phyloP scores from a whole-genome alignment of 352 stramenopile genomes.

The Pythium chondricola region DNA sequence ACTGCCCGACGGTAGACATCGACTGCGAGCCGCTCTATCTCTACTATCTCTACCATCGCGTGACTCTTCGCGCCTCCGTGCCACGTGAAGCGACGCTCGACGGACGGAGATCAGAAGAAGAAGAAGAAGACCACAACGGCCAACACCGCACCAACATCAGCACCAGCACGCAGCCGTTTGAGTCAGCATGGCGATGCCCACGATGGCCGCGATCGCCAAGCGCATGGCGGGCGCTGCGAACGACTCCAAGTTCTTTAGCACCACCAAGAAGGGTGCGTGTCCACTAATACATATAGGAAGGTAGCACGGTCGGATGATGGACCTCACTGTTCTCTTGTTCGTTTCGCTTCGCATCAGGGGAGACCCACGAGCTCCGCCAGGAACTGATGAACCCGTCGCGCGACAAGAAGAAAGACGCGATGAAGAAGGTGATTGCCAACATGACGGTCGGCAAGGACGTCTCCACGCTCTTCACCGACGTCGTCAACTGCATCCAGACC shows the following conservation, averaged over 20 bases:
- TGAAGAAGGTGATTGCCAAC: slow-evolving; percentile 99
- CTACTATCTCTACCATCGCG: too few relatives aligned
- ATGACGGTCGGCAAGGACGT: slow-evolving; percentile 99
- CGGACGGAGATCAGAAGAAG: too few relatives aligned
- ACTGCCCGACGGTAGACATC: too few relatives aligned
- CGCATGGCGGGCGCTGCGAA: slow-evolving; percentile 88
- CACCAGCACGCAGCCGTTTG: too few relatives aligned
- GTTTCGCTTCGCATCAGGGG: slow-evolving; percentile 31
- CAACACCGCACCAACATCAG: too few relatives aligned
- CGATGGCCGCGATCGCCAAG: slow-evolving; percentile 85
- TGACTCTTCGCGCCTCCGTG: not conserved
- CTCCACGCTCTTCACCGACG: slow-evolving; percentile 98
- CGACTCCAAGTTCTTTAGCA: slow-evolving; percentile 98
- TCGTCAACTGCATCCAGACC: slow-evolving; percentile 99
- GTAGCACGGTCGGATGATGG: too few relatives aligned
- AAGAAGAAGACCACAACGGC: too few relatives aligned
- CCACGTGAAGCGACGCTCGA: not conserved
- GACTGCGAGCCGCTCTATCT: too few relatives aligned
- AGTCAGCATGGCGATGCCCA: slow-evolving; percentile 76
- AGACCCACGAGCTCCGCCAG: slow-evolving; percentile 97
- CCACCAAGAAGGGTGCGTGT: slow-evolving; percentile 92
- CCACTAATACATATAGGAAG: too few relatives aligned
- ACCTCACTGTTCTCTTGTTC: not conserved
- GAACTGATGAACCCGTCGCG: slow-evolving; percentile 96
- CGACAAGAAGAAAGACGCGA: slow-evolving; percentile 98